A percentile compares a stretch with the other conserved stretches of the same genome.
Evolutionary conservation across 1,284 basidiomycete genomes (phyloP).

Genomic region (Marasmius oreades): DNA sequence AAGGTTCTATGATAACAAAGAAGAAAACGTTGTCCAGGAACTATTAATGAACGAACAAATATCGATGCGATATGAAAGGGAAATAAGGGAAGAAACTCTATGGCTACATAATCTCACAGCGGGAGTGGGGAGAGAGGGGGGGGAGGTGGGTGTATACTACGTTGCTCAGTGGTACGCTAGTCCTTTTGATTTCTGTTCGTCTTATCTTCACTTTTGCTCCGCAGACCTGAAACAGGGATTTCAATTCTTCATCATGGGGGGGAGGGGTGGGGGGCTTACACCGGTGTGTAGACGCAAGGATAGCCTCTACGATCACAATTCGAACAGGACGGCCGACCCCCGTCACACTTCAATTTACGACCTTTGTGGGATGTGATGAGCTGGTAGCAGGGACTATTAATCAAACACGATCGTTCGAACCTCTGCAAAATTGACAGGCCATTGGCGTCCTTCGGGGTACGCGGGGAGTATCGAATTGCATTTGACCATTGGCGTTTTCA

Average conservation of each 20-base stretch:
- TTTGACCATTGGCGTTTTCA: not conserved
- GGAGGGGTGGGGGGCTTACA: constrained; percentile 37
- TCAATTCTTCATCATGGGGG: constrained; percentile 4
- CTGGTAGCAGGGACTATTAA: too few relatives aligned
- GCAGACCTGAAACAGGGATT: constrained; percentile 10
- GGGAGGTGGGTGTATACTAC: too few relatives aligned
- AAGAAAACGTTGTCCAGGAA: too few relatives aligned
- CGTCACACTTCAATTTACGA: constrained; percentile 60
- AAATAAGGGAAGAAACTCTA: too few relatives aligned
- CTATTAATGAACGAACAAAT: too few relatives aligned
- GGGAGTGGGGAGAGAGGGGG: too few relatives aligned
- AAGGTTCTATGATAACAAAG: too few relatives aligned
- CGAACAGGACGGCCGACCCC: constrained; percentile 46
- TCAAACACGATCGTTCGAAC: constrained; percentile 26
- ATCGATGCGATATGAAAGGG: too few relatives aligned
- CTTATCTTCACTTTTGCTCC: constrained; percentile 10
- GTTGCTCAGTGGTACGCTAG: not conserved
- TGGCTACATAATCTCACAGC: too few relatives aligned
- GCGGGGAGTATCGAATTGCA: constrained; percentile 28
- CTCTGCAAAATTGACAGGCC: constrained; percentile 57
- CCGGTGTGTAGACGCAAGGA: constrained; percentile 49
- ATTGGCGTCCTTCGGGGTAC: constrained; percentile 49
- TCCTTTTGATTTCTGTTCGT: not conserved
- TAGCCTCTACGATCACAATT: constrained; percentile 50
- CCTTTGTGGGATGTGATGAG: too few relatives aligned